phyloP scores from a whole-genome alignment of 257 asterid genomes.

The Fraxinus pennsylvanica region DNA sequence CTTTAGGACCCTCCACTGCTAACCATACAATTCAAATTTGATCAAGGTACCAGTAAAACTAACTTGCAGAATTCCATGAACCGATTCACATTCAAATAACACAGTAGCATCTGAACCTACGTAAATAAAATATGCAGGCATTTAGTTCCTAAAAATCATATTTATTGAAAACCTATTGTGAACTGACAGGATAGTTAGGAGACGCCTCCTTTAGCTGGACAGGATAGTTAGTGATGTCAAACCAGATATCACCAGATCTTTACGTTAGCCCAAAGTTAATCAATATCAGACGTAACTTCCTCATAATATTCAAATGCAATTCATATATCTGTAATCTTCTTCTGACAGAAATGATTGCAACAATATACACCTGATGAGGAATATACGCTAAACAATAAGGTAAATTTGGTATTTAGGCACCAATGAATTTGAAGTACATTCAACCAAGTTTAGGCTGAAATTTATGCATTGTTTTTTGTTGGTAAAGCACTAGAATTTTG shows the following conservation, averaged over 20 bases:
- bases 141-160: constrained; percentile 3
- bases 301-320: neutral
- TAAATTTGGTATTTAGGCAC: neutral
- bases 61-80: neutral
- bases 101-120: neutral
- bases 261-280: neutral
- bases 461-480: neutral
- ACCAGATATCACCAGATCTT: neutral
- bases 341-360: neutral
- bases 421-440: neutral
- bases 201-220: no score
- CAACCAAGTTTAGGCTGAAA: neutral
- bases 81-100: neutral
- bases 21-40: constrained; percentile 7
- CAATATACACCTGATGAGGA: neutral
- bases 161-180: neutral
- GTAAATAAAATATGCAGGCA: neutral
- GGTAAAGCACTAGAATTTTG: neutral
- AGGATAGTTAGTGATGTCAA: neutral
- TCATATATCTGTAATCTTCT: constrained; percentile 11
- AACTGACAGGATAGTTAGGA: neutral
- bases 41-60: constrained; percentile 5
- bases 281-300: neutral
- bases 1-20: constrained; percentile 2
- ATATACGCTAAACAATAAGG: neutral